A percentile compares a stretch with the other conserved stretches of the same genome.
These are phyloP conservation scores for Globisporangium echinulatum DNA, from an alignment of 352 stramenopile species.

Conservation along the genomic window DNA sequence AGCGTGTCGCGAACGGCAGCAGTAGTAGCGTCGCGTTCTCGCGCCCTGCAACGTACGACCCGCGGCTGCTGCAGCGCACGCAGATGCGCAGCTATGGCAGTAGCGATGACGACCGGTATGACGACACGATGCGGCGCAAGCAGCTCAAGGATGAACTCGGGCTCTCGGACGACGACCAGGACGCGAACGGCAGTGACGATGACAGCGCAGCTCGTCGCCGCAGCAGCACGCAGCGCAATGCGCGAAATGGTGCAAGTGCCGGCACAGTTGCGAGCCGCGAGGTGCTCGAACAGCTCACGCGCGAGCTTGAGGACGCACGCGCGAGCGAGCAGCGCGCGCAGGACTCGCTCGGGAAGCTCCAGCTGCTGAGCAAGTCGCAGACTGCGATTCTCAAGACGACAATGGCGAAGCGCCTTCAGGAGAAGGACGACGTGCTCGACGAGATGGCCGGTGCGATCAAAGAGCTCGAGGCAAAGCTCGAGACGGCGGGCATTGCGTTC, in stretches of 20 bases:
- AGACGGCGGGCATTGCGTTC: slow-evolving; percentile 32
- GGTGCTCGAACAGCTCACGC: slow-evolving; percentile 45
- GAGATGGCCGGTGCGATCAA: slow-evolving; percentile 61
- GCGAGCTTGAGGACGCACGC: slow-evolving; percentile 46
- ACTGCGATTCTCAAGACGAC: slow-evolving; percentile 80
- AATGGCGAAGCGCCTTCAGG: slow-evolving; percentile 75
- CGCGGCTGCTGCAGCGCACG: slow-evolving; percentile 54
- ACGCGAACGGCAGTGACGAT: slow-evolving; percentile 8
- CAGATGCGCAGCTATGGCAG: slow-evolving; percentile 37
- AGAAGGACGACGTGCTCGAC: slow-evolving; percentile 55
- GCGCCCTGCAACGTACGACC: slow-evolving; percentile 78
- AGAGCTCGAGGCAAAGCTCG: slow-evolving; percentile 54
- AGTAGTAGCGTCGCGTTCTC: slow-evolving; percentile 47
- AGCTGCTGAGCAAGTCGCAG: slow-evolving; percentile 81
- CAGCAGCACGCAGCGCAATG: slow-evolving; percentile 4
- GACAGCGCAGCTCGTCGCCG: slow-evolving; percentile 2
- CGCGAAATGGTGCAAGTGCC: slow-evolving; percentile 21
- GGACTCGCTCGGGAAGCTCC: slow-evolving; percentile 74
- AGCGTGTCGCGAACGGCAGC: not conserved
- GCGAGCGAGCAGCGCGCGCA: slow-evolving; percentile 69
- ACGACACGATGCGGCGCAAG: slow-evolving; percentile 42
- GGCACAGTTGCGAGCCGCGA: too few relatives aligned
- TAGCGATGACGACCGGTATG: slow-evolving; percentile 32
- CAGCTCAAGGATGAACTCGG: slow-evolving; percentile 76
- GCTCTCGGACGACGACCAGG: slow-evolving; percentile 59